These are phyloP conservation scores for Lasiosphaeria hispida DNA, from an alignment of 495 filamentous ascomycete species.

Conservation along the genomic window DNA sequence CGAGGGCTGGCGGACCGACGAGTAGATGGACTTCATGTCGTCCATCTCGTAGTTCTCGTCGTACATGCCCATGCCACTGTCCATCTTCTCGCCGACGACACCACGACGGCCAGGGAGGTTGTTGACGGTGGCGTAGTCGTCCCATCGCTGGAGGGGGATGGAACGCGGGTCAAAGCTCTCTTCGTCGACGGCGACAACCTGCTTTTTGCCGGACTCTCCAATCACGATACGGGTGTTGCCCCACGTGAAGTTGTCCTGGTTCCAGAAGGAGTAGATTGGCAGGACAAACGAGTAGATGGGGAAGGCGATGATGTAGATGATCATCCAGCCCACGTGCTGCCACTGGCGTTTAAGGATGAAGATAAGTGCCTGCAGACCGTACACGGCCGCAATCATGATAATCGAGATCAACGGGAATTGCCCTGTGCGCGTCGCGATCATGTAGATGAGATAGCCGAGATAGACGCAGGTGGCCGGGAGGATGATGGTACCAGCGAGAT, in stretches of 20 bases:
- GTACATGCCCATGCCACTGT: conserved; percentile 51
- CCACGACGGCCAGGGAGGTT: conserved; percentile 89
- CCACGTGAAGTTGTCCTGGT: conserved; percentile 97
- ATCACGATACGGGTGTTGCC: conserved; percentile 97
- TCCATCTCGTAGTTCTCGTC: conserved; percentile 88
- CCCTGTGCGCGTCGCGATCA: conserved; percentile 64
- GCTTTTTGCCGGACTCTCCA: conserved; percentile 86
- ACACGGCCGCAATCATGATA: conserved; percentile 82
- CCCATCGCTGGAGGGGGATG: conserved; percentile 94
- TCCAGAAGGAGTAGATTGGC: conserved; percentile 98
- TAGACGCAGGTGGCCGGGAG: conserved; percentile 90
- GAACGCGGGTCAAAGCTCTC: conserved; percentile 86
- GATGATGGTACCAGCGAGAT: conserved; percentile 90
- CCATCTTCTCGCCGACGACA: conserved; percentile 62
- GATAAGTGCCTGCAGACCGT: conserved; percentile 92
- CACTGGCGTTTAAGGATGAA: conserved; percentile 96
- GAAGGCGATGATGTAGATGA: conserved; percentile 92
- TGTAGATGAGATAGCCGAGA: conserved; percentile 85
- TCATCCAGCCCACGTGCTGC: conserved; percentile 99
- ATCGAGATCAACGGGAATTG: conserved; percentile 85
- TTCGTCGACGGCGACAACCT: conserved; percentile 82
- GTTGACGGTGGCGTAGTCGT: conserved; percentile 92
- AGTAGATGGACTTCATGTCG: conserved; percentile 95
- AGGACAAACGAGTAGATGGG: conserved; percentile 91
- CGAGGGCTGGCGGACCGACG: conserved; percentile 88